Conservation (phyloP, 306 rosid genomes). For the Hippophae gyantsensis region DNA sequence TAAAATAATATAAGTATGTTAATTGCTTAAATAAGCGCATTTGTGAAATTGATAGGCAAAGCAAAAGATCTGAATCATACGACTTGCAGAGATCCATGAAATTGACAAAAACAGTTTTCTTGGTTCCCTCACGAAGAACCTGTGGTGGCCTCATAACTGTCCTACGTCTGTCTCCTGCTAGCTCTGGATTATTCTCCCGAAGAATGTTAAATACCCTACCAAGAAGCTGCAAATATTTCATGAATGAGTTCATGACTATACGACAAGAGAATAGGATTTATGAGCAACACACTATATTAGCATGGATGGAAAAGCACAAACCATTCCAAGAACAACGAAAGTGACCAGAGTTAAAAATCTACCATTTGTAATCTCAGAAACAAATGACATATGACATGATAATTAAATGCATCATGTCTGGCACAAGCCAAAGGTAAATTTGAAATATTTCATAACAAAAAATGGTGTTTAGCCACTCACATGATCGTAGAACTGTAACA, state of each 20-base stretch:
- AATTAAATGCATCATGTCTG: not conserved
- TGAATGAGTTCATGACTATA: not conserved
- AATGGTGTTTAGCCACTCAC: not conserved
- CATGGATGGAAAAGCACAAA: not conserved
- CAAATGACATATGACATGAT: not conserved
- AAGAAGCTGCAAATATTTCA: slow-evolving; percentile 47
- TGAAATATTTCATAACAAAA: not conserved
- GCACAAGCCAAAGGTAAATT: not conserved
- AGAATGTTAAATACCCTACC: slow-evolving; percentile 80
- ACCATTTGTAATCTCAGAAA: not conserved
- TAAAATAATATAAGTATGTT: too few species aligned
- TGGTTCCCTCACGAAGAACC: slow-evolving; percentile 92
- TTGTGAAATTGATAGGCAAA: too few species aligned
- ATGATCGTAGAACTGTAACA: not conserved
- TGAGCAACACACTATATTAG: too few species aligned
- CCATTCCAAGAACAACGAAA: not conserved
- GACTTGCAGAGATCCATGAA: slow-evolving; percentile 87
- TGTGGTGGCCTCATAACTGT: slow-evolving; percentile 96
- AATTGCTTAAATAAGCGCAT: too few species aligned
- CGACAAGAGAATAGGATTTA: not conserved
- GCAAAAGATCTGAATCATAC: slow-evolving; percentile 1
- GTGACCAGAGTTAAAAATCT: not conserved
- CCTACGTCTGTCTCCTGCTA: slow-evolving; percentile 78
- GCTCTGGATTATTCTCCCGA: slow-evolving; percentile 85
- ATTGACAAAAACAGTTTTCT: slow-evolving; percentile 80